A percentile compares a stretch with the other conserved stretches of the same genome.
phyloP scores from a whole-genome alignment of 257 asterid species.

The Handroanthus guayacan region DNA sequence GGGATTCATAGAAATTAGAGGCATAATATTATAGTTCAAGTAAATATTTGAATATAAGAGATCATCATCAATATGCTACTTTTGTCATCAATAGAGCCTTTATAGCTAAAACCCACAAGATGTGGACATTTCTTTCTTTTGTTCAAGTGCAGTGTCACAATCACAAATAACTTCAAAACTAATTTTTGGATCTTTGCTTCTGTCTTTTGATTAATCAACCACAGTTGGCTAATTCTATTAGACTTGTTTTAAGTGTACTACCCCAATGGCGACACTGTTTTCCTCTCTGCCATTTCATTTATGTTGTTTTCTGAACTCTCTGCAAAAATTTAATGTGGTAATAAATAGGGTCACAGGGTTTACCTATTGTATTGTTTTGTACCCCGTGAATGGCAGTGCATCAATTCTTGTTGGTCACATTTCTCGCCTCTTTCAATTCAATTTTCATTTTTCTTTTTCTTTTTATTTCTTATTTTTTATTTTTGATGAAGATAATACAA shows the following conservation, averaged over 20 bases:
- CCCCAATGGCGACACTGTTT: background rate
- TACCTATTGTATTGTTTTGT: constrained; percentile 18
- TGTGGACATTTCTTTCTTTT: constrained; percentile 38
- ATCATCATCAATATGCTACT: background rate
- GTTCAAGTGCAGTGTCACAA: constrained; percentile 39
- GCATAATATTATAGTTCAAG: background rate
- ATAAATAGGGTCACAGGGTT: constrained; percentile 40
- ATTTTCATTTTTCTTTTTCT: too few species aligned
- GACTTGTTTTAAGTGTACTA: background rate
- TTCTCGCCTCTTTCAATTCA: too few species aligned
- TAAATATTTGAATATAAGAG: background rate
- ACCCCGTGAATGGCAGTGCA: constrained; percentile 34
- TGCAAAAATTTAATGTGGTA: constrained; percentile 41
- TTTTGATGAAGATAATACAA: too few species aligned
- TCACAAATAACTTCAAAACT: constrained; percentile 36
- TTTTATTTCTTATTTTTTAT: background rate
- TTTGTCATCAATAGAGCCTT: background rate
- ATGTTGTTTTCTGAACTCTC: background rate
- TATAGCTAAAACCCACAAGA: constrained; percentile 9
- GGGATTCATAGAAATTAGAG: background rate
- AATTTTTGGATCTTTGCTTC: constrained; percentile 30
- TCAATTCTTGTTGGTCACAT: constrained; percentile 6
- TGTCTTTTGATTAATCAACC: constrained; percentile 2
- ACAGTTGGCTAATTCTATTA: background rate
- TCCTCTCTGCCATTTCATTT: background rate